Evolutionary conservation across 2,329 filamentous ascomycete species (phyloP), one percentile per base, ranked within the genome.

Genomic region (Ascochyta fabae): DNA sequence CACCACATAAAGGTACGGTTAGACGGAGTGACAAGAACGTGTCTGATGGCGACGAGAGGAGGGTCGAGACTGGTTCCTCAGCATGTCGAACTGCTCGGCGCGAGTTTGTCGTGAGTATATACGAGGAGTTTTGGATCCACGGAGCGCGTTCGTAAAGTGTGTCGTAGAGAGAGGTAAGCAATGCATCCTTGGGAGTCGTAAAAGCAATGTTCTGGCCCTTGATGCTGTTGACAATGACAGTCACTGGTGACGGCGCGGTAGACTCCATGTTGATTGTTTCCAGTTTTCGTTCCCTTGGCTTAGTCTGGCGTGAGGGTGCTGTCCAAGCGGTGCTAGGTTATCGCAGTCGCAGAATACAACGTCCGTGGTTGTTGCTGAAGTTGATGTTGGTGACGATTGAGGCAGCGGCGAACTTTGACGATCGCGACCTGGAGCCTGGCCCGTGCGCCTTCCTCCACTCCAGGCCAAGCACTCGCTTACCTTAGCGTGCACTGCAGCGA

Each of bases 11-110:
- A 6, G 90, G 89, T 1, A 88, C 81, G 6, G 87, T 88, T 27
- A 99, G 86, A 49, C 92, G 91, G 4, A 99, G 84, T 0, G 92
- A 88, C 15, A 99, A 82, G 63, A 98, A 88, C 31, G 86, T 86
- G 79, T 89, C 86, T 48, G 84, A 61, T 53, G 67, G 67, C 12
- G 71, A 71, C 27, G 83, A 79, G 34, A 95, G 82, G 19, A 92
- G 83, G 12, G 82, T 81, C 10, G 85, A 84, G 26, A 96, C 79
- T 2, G 84, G 80, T 0, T 78, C 71, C 2, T 80, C 65, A 16
- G 86, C 88, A 39, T 77, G 77, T 2, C 80, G 71, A 0, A 97
- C 79, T 64, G 89, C 84, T 63, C 86, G 89, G 73, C 93, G 96
- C 24, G 86, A 88, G 52, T 88, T 84, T 1, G 94, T 96, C 2